phyloP scores from a whole-genome alignment of 371 early-diverging fungal genomes.

The Syncephalis plumigaleata region DNA sequence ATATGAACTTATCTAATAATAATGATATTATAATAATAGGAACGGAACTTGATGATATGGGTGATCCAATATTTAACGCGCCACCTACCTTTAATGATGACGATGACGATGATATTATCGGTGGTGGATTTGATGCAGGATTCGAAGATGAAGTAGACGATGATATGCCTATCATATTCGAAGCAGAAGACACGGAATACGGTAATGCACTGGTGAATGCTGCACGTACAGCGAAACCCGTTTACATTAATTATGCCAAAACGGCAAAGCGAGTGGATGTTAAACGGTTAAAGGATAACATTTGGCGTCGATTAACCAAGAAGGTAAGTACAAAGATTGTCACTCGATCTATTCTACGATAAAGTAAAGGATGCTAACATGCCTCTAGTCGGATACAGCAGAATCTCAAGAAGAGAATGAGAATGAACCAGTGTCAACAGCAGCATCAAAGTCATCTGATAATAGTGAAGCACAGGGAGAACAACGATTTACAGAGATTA shows the following conservation, averaged over 20 bases:
- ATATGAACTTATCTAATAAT: too few relatives aligned
- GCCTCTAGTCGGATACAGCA: too few relatives aligned
- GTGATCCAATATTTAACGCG: too few relatives aligned
- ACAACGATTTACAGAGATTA: constrained; percentile 50
- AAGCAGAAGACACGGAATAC: constrained; percentile 1
- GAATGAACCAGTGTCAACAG: neutral
- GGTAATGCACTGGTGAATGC: constrained; percentile 17
- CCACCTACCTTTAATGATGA: too few relatives aligned
- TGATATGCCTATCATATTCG: neutral
- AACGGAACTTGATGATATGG: too few relatives aligned
- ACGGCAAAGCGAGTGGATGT: constrained; percentile 90
- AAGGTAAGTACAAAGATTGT: neutral
- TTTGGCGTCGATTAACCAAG: constrained; percentile 56
- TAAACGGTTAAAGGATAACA: constrained; percentile 80
- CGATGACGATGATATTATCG: too few relatives aligned
- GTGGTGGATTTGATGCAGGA: too few relatives aligned
- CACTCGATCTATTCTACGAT: neutral
- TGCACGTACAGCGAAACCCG: constrained; percentile 44
- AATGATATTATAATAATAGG: too few relatives aligned
- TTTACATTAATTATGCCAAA: constrained; percentile 64
- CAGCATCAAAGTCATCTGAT: constrained; percentile 1
- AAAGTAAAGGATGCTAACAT: too few relatives aligned
- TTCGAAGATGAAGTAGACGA: constrained; percentile 1
- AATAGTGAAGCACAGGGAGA: constrained; percentile 24
- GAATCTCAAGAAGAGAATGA: constrained; percentile 1